Evolutionary conservation across 129 eudicot species (phyloP).

Genomic region (Lactuca saligna): DNA sequence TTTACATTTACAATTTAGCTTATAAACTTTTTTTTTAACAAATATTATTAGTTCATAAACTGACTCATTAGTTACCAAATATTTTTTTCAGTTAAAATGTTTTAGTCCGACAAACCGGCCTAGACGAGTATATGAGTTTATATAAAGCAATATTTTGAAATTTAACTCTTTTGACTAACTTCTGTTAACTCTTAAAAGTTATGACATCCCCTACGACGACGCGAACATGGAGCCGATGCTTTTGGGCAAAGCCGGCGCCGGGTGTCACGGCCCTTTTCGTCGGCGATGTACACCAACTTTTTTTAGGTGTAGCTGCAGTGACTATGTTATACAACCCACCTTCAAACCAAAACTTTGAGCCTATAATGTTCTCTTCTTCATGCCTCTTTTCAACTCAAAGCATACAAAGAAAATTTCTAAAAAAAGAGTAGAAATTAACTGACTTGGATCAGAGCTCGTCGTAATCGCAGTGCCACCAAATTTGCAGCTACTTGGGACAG

Average conservation of each 20-base stretch:
- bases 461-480: slow-evolving; percentile 87
- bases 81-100: too few species aligned
- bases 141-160: too few species aligned
- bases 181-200: neutral
- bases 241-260: slow-evolving; percentile 41
- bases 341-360: slow-evolving; percentile 5
- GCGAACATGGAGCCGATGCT: slow-evolving; percentile 22
- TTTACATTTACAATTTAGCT: too few species aligned
- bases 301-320: slow-evolving; percentile 13
- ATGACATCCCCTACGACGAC: neutral
- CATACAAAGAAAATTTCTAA: neutral
- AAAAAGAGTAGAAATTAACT: slow-evolving; percentile 18
- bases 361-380: neutral
- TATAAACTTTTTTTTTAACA: too few species aligned
- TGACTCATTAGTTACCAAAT: too few species aligned
- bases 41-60: too few species aligned
- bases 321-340: neutral
- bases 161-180: neutral
- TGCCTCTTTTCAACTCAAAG: neutral
- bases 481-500: slow-evolving; percentile 88
- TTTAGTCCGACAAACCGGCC: too few species aligned
- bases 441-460: slow-evolving; percentile 88
- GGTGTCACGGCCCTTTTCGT: slow-evolving; percentile 25
- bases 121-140: too few species aligned
- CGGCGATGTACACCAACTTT: neutral